Evolutionary conservation across 352 stramenopile genomes (phyloP), one percentile per base, ranked within the genome.

Genomic region (Thraustochytrium sp.): DNA sequence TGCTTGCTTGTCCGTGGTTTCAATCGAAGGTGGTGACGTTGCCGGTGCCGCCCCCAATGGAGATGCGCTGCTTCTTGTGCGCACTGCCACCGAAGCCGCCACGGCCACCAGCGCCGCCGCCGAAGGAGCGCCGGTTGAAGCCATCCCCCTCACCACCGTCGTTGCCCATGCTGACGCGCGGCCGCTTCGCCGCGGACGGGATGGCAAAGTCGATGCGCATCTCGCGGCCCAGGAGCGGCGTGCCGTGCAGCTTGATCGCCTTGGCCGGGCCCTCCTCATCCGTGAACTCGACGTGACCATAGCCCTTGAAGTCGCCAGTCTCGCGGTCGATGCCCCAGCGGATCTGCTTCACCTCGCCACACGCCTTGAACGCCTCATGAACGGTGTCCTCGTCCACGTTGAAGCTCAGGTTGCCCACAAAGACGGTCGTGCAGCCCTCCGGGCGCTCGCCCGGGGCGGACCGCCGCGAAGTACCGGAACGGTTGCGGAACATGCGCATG

Each of bases 321-420:
- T 99, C 96, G 73, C 95, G 90, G 90, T 99, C 95, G 36, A 91
- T 97, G 0, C 94, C 94, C 68, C 99, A 96, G 86, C 96, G 93
- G 85, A 98, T 93, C 84, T 89, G 91, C 26, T 89, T 75, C 86
- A 99, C 98, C 85, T 98, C 94, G 84, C 96, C 96, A 89, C 95
- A 99, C 56, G 97, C 90, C 23, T 82, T 92, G 85, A 99, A 99
- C 29, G 89, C 88, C 75, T 96, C 86, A 73, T 93, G 89, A 44
- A 99, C 89, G 21, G 88, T 91, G 65, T 98, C 93, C 89, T 99
- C 96, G 53, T 98, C 93, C 44, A 99, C 91, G 73, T 98, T 91
- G 92, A 93, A 99, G 36, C 93, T 91, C 21, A 99, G 89, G 89
- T 99, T 99, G 40, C 96, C 97, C 54, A 99, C 93, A 88, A 99